phyloP scores from a whole-genome alignment of 2,329 filamentous ascomycete species.

The Chalaropsis thielavioides region DNA sequence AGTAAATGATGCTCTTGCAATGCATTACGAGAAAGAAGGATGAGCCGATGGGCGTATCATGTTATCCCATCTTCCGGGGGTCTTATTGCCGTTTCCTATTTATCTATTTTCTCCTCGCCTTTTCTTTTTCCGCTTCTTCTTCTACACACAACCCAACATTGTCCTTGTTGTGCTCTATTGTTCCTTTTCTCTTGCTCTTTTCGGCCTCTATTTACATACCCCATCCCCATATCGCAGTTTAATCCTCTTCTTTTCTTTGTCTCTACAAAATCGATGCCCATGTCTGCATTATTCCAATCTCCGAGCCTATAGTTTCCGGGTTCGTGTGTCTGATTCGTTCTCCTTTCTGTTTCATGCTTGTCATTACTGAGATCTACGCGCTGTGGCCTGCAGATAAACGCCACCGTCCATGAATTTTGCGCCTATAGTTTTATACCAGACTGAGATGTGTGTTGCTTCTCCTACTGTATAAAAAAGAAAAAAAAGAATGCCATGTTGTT shows the following conservation, averaged over 20 bases:
- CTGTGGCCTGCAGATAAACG: background rate
- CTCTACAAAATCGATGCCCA: background rate
- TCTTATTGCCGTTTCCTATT: background rate
- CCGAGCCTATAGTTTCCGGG: no score
- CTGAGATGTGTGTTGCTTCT: background rate
- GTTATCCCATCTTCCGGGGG: background rate
- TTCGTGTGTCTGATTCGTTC: background rate
- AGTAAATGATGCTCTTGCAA: background rate
- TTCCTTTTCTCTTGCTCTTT: background rate
- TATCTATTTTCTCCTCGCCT: background rate
- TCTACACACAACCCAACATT: background rate
- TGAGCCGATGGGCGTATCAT: background rate
- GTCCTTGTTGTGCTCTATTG: background rate
- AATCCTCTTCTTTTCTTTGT: background rate
- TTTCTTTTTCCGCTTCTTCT: background rate
- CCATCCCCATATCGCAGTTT: background rate
- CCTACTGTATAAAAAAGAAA: background rate
- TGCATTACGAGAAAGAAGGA: constrained; percentile 1
- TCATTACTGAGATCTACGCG: constrained; percentile 1
- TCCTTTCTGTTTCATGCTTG: background rate
- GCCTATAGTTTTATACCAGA: background rate
- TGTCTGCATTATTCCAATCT: background rate
- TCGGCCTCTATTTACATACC: constrained; percentile 5
- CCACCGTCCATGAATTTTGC: background rate
- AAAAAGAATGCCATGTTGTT: background rate